Evolutionary conservation across 2,329 filamentous ascomycete genomes (phyloP).

Genomic region (Shiraia bambusicola): DNA sequence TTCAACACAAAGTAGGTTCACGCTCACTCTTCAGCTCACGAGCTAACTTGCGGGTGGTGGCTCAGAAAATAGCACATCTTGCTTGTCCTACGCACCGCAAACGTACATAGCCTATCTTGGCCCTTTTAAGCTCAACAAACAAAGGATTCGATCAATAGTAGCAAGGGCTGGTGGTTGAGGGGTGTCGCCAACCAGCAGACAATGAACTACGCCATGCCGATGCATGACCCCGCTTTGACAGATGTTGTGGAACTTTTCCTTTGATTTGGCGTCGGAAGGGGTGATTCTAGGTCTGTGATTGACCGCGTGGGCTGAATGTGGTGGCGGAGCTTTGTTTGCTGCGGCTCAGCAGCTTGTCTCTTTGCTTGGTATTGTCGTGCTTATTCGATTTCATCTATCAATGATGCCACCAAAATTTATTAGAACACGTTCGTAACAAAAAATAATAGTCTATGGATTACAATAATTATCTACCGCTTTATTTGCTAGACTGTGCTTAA

Average conservation of each 20-base stretch:
- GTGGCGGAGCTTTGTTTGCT: conserved; percentile 5
- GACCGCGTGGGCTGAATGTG: background rate
- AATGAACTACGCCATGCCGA: background rate
- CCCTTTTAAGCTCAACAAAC: no score
- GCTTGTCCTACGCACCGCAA: no score
- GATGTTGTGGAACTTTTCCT: background rate
- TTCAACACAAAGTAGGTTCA: no score
- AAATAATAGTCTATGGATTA: no score
- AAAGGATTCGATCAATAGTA: no score
- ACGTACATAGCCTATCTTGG: background rate
- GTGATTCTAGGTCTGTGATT: background rate
- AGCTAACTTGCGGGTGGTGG: no score
- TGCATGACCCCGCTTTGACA: background rate
- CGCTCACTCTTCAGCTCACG: no score
- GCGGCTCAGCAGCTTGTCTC: conserved; percentile 2
- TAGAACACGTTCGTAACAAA: no score
- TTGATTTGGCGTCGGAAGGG: background rate
- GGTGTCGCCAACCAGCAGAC: conserved; percentile 1
- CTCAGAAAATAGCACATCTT: no score
- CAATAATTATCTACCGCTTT: conserved; percentile 1
- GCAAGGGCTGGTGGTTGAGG: no score
- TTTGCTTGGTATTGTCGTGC: background rate
- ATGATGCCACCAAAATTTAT: no score
- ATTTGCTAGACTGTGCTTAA: conserved; percentile 8
- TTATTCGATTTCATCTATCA: no score